Evolutionary conservation across 2,329 filamentous ascomycete species (phyloP).

Genomic region (Aspergillus quadricinctus): DNA sequence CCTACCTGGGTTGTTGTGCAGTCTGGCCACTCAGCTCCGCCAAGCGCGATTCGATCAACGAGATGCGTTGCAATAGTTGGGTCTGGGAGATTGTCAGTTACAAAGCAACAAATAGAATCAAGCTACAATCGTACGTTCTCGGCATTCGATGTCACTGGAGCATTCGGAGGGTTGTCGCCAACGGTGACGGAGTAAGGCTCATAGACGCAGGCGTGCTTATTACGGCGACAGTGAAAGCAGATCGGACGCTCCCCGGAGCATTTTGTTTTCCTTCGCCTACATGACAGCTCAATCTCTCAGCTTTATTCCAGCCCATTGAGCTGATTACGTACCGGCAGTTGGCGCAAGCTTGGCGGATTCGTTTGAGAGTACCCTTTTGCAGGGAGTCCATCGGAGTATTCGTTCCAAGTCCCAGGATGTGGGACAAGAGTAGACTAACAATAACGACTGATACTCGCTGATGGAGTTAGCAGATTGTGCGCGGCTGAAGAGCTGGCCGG

Average conservation of each 20-base stretch:
- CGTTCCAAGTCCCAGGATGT: neutral
- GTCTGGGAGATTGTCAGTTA: constrained; percentile 3
- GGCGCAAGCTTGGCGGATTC: constrained; percentile 27
- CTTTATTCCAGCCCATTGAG: no score
- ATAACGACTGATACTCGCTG: no score
- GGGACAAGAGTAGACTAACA: no score
- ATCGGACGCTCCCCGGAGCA: constrained; percentile 23
- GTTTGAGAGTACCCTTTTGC: constrained; percentile 13
- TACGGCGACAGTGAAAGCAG: constrained; percentile 23
- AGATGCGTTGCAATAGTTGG: constrained; percentile 17
- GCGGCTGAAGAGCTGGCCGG: no score
- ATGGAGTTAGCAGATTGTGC: no score
- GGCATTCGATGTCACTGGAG: neutral
- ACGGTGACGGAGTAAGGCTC: constrained; percentile 21
- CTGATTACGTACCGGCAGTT: constrained; percentile 19
- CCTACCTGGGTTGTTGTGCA: neutral
- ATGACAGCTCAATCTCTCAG: neutral
- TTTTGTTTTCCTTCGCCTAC: constrained; percentile 23
- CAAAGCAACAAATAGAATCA: neutral
- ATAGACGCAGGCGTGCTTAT: constrained; percentile 21
- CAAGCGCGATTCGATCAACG: constrained; percentile 19
- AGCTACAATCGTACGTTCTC: neutral
- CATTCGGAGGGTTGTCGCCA: neutral
- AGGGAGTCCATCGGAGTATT: neutral
- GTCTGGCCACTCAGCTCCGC: constrained; percentile 15